Base-by-base conservation (phyloP, 805 yeast genomes). In the Candida ortonii region DNA sequence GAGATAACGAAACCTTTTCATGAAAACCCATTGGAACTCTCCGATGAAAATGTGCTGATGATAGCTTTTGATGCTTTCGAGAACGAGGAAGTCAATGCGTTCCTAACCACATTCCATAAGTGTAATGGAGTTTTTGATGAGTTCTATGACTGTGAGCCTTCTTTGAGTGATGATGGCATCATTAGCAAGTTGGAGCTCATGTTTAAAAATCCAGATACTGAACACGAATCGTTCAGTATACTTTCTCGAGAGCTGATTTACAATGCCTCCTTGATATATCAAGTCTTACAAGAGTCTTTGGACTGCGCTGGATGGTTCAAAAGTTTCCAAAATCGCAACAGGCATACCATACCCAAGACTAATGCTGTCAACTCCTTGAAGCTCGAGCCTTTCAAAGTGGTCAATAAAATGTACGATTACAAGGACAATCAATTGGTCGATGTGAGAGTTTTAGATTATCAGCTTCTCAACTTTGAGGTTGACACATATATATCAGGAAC, bases 321-420 rank as follows among this genome's bases (percentile, higher is more conserved):
- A 15, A 22, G 23, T 25, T 25, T 28, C 17, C n/a, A 30, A 12
- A 22, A 28, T 12, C 22, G 17, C 12, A 5, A 11, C 17, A n/a
- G 31, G 12, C n/a, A 25, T 14, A 12, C 20, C 8, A 19, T 10
- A 11, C 21, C 9, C 7, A n/a, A 18, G 9, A 19, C 22, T 11
- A 26, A 33, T 10, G 16, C 21, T 16, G 36, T 35, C 23, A 14
- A 31, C 7, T 25, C 18, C 22, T 15, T 38, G 10, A 18, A 24
- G 19, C 11, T 38, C 2, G 29, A 37, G 25, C 50, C 50, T 7
- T 18, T 39, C 8, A 22, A 29, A 14, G 22, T 35, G 14, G 40
- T 26, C 21, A 45, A 39, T 23, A 45, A 45, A 30, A 38, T 43
- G 3, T 45, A 38, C 28, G 48, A 47, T 23, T 47, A 45, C 20